Percentiles rank a stretch among this genome's conserved stretches.
Evolutionary conservation across 2,329 filamentous ascomycete genomes (phyloP).

Genomic region (Claviceps quebecensis): DNA sequence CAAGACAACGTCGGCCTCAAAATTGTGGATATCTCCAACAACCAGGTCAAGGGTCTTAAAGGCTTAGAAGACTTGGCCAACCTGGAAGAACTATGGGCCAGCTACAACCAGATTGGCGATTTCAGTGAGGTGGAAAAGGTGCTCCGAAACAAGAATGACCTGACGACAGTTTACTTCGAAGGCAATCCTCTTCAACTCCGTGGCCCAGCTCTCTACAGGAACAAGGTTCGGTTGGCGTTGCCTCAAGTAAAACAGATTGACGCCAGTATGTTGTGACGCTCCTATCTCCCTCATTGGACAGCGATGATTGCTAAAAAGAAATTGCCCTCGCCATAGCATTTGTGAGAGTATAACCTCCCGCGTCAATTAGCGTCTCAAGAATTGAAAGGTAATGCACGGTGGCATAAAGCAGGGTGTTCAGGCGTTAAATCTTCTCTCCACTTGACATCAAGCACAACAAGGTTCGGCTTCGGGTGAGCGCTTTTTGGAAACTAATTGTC

Average conservation of each 20-base stretch:
- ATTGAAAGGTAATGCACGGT: neutral
- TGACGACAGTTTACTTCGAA: conserved; percentile 92
- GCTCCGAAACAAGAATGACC: conserved; percentile 60
- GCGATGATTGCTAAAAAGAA: neutral
- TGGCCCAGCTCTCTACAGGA: conserved; percentile 75
- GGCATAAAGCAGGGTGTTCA: neutral
- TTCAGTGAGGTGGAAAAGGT: conserved; percentile 73
- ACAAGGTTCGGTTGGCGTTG: conserved; percentile 79
- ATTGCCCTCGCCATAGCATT: conserved; percentile 4
- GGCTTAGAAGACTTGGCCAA: conserved; percentile 55
- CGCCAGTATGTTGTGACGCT: conserved; percentile 61
- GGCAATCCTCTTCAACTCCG: conserved; percentile 77
- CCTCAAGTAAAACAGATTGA: conserved; percentile 89
- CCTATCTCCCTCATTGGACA: neutral
- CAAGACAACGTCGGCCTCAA: conserved; percentile 52
- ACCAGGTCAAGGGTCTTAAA: conserved; percentile 61
- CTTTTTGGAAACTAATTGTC: neutral
- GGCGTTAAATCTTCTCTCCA: neutral
- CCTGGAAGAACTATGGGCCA: conserved; percentile 88
- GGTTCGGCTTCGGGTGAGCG: neutral
- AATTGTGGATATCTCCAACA: conserved; percentile 81
- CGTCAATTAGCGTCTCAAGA: neutral
- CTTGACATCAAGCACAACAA: neutral
- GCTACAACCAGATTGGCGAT: conserved; percentile 67
- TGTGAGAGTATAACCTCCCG: conserved; percentile 1